Conservation (phyloP, 2,329 filamentous ascomycete species). For the Xylariaceae sp. region DNA sequence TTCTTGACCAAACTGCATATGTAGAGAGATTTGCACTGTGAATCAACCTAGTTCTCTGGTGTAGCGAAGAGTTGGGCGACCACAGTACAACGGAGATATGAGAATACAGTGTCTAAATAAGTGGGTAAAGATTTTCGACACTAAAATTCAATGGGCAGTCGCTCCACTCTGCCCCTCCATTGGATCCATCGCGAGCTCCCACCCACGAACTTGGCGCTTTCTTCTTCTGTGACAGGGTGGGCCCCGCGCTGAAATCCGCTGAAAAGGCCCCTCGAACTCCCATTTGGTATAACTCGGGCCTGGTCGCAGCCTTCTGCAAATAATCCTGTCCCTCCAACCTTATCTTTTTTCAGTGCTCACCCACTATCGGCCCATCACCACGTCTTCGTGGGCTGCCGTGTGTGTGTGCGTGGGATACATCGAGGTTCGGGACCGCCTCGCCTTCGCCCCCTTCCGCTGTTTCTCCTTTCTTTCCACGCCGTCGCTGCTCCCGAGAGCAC, state of each 20-base stretch:
- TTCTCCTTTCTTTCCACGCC: neutral
- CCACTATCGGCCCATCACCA: conserved; percentile 9
- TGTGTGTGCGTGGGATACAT: too few species aligned
- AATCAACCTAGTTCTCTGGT: too few species aligned
- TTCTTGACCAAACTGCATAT: too few species aligned
- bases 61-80: too few species aligned
- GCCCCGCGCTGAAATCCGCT: conserved; percentile 14
- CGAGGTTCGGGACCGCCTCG: conserved; percentile 15
- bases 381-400: conserved; percentile 13
- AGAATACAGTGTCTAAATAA: neutral
- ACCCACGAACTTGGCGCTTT: conserved; percentile 11
- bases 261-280: conserved; percentile 3
- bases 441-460: conserved; percentile 11
- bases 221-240: conserved; percentile 12
- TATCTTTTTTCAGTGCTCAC: conserved; percentile 4
- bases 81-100: neutral
- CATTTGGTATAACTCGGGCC: conserved; percentile 17
- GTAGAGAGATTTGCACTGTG: too few species aligned
- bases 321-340: conserved; percentile 12
- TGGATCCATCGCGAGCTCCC: neutral
- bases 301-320: conserved; percentile 17
- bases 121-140: neutral
- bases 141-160: neutral
- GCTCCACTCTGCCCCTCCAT: neutral
- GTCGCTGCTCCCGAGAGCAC: too few species aligned